Evolutionary conservation across 768 basidiomycete species (phyloP), one percentile per base, ranked within the genome.

Genomic region (Xerocomellus amylosporus): DNA sequence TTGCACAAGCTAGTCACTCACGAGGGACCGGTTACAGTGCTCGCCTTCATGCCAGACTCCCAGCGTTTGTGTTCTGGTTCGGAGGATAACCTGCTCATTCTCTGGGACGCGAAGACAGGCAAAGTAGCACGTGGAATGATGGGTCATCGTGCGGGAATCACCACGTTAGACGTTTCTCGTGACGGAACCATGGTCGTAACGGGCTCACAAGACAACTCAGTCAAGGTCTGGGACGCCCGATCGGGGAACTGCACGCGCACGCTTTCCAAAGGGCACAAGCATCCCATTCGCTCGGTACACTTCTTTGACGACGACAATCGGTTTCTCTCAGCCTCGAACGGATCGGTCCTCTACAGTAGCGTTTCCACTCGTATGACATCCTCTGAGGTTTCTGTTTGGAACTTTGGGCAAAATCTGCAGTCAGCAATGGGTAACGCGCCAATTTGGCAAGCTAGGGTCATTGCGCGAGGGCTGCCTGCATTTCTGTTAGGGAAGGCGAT

Each of bases 1-100:
- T 13, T 56, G 19, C 31, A 53, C n/a, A 41, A 40, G n/a, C 30
- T 58, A 2, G 52, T 28, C 12, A 31, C 56, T 2, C 65, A 64
- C 31, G 50, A 49, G 30, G 53, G 49, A 24, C 45, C 31, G 17
- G 65, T 66, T 7, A 30, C 26, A 1, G 48, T 48, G 13, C 41
- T 66, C 14, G 55, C 51, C 1, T 66, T 63, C 34, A 49, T 49
- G 14, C 48, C 40, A 10, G 55, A 64, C 36, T 62, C 57, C 3
- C 33, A 19, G 8, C 46, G 30, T 5, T 42, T 66, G 33, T 64
- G 51, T 9, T 66, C 65, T 10, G 59, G 65, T 2, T 66, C 59
- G 6, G 49, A 54, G 10, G 61, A 66, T 31, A 58, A 53, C 8
- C 41, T 59, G 10, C 37, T 64, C 28, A 42, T 59, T 19, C 20